Evolutionary conservation across 306 rosid species (phyloP), one percentile per base, ranked within the genome.

Genomic region (Coriaria nepalensis): DNA sequence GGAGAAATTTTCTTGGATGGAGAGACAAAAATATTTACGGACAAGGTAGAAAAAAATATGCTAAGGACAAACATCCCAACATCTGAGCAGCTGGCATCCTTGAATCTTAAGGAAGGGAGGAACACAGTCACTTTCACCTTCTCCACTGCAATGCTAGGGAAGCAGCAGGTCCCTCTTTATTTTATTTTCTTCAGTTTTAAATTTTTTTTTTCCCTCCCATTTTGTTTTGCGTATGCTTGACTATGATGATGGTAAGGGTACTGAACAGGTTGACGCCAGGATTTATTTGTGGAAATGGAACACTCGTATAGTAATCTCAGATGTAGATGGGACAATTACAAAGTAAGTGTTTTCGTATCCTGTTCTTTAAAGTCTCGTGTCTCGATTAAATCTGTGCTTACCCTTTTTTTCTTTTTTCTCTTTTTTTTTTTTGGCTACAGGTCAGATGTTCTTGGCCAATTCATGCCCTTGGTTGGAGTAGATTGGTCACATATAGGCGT

Each of bases 401-500:
- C 29, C 29, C 3, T 20, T 43, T 42, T 15, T 10, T 11, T 10
- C 5, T 33, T 53, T 13, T 13, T 52, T 62, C 51, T 43, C 46
- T 52, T 40, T 12, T 68, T 52, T 52, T 56, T 54, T 59, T 52
- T 52, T 35, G 54, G 38, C 62, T 55, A 40, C 72, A 92, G 98
- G 60, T 92, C 98, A 38, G 96, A 92, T 59, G 96, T 92, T 73
- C 81, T 92, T n/a, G 98, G 96, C 53, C 98, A 92, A 72, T 82
- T 92, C 86, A 92, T 92, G 98, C 98, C 98, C 47, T 52, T 92
- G 78, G 96, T 92, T 64, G 98, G 98, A 50, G 67, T 85, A 47
- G 98, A 92, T 64, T 92, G 98, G 98, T 92, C 98, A 58, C 98
- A 92, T 53, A 77, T 84, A 42, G 98, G 98, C 40, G 98, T 92